A percentile compares a stretch with the other conserved stretches of the same genome.
Conservation (phyloP, 2,329 filamentous ascomycete species). For the Xylaria digitata region DNA sequence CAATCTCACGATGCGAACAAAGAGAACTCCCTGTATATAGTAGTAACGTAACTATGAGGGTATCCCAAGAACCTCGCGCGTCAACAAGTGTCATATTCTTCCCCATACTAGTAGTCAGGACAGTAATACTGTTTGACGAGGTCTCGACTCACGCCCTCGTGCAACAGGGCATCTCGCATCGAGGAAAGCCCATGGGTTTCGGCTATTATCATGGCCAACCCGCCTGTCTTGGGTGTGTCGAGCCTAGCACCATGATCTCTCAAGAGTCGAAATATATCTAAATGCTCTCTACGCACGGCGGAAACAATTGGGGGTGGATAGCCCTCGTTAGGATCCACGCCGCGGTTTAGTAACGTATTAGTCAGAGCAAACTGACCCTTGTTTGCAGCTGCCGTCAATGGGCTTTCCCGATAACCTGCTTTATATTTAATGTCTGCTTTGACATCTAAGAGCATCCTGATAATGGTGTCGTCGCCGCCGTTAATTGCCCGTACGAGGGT, state of each 20-base stretch:
- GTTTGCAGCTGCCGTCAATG: not conserved
- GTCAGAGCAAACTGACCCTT: not conserved
- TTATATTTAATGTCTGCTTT: not conserved
- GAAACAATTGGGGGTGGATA: slow-evolving; percentile 3
- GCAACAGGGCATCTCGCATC: slow-evolving; percentile 32
- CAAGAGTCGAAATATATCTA: slow-evolving; percentile 35
- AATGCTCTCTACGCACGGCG: slow-evolving; percentile 34
- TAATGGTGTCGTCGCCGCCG: not conserved
- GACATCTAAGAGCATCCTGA: not conserved
- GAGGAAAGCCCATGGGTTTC: slow-evolving; percentile 24
- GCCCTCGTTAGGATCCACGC: slow-evolving; percentile 1
- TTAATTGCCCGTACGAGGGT: not conserved
- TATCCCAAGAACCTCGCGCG: no score
- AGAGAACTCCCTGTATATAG: no score
- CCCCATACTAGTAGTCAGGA: no score
- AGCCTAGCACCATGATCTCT: slow-evolving; percentile 32
- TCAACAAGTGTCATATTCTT: no score
- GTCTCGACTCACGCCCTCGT: slow-evolving; percentile 19
- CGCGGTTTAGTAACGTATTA: not conserved
- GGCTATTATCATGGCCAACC: slow-evolving; percentile 34
- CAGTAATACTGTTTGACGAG: no score
- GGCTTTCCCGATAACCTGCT: not conserved
- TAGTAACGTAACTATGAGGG: no score
- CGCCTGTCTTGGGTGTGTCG: slow-evolving; percentile 35
- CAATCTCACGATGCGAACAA: no score